Conservation (phyloP, 73 alveolate genomes). For the Paraurostyla sp. region DNA sequence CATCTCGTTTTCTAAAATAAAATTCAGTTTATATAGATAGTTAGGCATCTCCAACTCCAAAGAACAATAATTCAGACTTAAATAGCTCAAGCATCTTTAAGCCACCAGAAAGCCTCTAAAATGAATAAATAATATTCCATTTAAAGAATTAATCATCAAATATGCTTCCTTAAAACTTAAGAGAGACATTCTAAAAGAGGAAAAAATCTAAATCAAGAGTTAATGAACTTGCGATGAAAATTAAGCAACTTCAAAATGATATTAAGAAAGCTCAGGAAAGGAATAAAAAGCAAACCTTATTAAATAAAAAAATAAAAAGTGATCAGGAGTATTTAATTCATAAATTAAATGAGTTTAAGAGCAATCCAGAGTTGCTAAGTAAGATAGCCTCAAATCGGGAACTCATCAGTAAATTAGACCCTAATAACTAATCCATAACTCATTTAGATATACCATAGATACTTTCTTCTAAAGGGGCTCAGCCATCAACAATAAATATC, state of each 20-base stretch:
- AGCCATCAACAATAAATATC: not conserved
- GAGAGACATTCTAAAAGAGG: not conserved
- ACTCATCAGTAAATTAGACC: not conserved
- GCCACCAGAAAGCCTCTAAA: not conserved
- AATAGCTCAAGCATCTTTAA: too few species aligned
- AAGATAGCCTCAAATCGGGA: not conserved
- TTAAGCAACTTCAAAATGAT: not conserved
- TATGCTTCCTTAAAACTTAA: not conserved
- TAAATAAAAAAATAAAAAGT: not conserved
- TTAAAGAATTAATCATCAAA: not conserved
- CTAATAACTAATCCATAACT: not conserved
- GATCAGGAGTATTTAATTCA: not conserved
- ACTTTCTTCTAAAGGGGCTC: not conserved
- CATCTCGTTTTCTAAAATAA: too few species aligned
- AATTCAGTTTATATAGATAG: too few species aligned
- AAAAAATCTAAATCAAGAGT: not conserved
- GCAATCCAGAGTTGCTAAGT: not conserved
- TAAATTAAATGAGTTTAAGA: not conserved
- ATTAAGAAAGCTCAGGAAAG: conserved; percentile 6
- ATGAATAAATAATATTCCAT: not conserved
- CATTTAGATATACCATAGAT: not conserved
- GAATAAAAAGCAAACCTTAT: not conserved
- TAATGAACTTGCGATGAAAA: not conserved
- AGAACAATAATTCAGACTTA: too few species aligned
- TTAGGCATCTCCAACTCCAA: too few species aligned